Evolutionary conservation across 192 early-diverging fungal genomes (phyloP).

Genomic region (Endogone sp.): DNA sequence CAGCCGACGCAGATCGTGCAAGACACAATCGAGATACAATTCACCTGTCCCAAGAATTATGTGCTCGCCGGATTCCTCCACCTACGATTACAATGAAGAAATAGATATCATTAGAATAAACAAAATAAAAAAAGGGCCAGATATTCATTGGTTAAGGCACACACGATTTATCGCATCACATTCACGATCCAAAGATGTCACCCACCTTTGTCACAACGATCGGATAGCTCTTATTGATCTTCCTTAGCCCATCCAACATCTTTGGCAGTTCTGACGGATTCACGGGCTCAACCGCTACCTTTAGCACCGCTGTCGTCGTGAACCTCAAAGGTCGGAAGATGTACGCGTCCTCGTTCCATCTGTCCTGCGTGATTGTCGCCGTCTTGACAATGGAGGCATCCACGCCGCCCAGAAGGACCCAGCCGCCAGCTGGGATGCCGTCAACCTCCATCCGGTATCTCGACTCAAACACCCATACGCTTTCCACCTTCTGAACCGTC

Average conservation of each 20-base stretch:
- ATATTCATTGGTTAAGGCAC: not conserved
- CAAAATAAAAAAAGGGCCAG: not conserved
- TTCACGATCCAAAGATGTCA: not conserved
- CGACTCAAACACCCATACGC: conserved; percentile 78
- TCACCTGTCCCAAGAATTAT: conserved; percentile 94
- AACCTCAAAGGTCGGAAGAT: conserved; percentile 86
- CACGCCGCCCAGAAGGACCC: conserved; percentile 91
- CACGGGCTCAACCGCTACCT: conserved; percentile 96
- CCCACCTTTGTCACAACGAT: conserved; percentile 73
- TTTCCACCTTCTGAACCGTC: conserved; percentile 72
- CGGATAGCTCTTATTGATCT: conserved; percentile 94
- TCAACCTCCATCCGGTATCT: conserved; percentile 82
- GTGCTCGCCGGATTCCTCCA: conserved; percentile 98
- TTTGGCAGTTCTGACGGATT: conserved; percentile 97
- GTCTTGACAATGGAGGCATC: conserved; percentile 92
- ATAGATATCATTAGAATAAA: not conserved
- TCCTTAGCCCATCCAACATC: conserved; percentile 95
- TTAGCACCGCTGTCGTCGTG: conserved; percentile 79
- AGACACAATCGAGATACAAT: conserved; percentile 91
- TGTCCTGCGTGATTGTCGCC: conserved; percentile 81
- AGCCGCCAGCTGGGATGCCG: conserved; percentile 76
- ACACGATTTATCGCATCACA: not conserved
- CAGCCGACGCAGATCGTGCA: conserved; percentile 91
- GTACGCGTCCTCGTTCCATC: conserved; percentile 64
- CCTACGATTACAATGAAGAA: conserved; percentile 5